These are phyloP conservation scores for Oxyria digyna DNA, from an alignment of 148 eudicot species.

Conservation along the genomic window DNA sequence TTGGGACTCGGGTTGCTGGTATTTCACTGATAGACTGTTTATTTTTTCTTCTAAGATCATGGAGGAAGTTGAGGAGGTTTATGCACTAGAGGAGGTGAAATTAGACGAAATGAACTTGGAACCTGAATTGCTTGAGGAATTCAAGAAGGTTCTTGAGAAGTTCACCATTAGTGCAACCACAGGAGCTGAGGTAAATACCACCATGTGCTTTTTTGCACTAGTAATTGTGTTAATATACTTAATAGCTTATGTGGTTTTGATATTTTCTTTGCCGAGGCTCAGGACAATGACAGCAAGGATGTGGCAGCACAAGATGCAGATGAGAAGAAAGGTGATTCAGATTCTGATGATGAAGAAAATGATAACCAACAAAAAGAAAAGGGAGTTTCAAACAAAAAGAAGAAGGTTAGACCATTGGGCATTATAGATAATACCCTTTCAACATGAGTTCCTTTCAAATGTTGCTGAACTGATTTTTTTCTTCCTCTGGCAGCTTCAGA, in stretches of 20 bases:
- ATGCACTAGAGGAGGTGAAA: constrained; percentile 62
- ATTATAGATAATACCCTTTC: neutral
- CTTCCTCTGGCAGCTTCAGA: constrained; percentile 52
- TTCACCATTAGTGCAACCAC: constrained; percentile 42
- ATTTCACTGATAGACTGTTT: neutral
- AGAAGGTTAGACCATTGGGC: constrained; percentile 45
- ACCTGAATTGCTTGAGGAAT: constrained; percentile 48
- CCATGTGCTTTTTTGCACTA: neutral
- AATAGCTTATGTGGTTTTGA: neutral
- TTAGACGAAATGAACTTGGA: too few species aligned
- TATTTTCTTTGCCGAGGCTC: neutral
- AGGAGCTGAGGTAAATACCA: constrained; percentile 45
- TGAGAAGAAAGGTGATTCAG: constrained; percentile 71
- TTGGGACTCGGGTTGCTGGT: neutral
- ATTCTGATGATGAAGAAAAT: constrained; percentile 89
- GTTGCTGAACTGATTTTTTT: neutral
- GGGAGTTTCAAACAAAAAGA: constrained; percentile 85
- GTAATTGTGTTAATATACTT: neutral
- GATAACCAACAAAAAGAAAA: constrained; percentile 70
- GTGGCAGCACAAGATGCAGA: constrained; percentile 40
- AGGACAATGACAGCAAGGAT: constrained; percentile 70
- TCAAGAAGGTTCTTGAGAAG: constrained; percentile 67
- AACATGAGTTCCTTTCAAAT: neutral
- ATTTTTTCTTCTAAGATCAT: constrained; percentile 23
- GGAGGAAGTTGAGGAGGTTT: constrained; percentile 60